These are phyloP conservation scores for Quercus tomentella DNA, from an alignment of 331 rosid genomes.

Conservation along the genomic window DNA sequence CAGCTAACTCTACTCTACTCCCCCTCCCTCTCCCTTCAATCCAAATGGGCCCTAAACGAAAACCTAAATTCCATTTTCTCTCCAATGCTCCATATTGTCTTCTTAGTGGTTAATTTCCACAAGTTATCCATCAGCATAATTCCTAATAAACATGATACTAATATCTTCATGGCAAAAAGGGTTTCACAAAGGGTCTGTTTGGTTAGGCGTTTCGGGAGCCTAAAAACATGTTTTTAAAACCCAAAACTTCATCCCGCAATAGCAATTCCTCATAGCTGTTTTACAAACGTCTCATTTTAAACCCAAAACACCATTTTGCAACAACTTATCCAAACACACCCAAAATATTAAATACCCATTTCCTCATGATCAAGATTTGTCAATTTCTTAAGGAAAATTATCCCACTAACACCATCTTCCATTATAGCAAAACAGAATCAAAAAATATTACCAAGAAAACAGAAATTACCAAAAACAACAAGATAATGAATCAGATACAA, in stretches of 20 bases:
- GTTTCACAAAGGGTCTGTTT: neutral
- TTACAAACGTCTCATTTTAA: too few species aligned
- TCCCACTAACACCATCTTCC: neutral
- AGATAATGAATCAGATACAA: neutral
- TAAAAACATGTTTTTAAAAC: too few species aligned
- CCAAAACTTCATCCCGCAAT: too few species aligned
- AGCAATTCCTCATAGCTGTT: too few species aligned
- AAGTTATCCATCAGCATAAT: neutral
- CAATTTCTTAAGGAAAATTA: neutral
- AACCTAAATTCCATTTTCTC: neutral
- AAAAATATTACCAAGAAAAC: neutral
- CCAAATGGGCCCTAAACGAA: neutral
- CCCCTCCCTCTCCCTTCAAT: too few species aligned
- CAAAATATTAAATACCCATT: neutral
- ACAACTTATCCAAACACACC: too few species aligned
- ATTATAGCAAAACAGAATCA: neutral
- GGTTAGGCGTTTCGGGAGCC: too few species aligned
- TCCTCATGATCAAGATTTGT: neutral
- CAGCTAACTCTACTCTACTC: too few species aligned
- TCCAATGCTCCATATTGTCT: neutral
- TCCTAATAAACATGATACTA: neutral
- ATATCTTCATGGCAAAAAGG: neutral
- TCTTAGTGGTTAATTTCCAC: too few species aligned
- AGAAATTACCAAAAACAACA: neutral
- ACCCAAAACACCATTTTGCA: too few species aligned